Evolutionary conservation across 352 stramenopile genomes (phyloP).

Genomic region (Thalassiosira mediterranea): DNA sequence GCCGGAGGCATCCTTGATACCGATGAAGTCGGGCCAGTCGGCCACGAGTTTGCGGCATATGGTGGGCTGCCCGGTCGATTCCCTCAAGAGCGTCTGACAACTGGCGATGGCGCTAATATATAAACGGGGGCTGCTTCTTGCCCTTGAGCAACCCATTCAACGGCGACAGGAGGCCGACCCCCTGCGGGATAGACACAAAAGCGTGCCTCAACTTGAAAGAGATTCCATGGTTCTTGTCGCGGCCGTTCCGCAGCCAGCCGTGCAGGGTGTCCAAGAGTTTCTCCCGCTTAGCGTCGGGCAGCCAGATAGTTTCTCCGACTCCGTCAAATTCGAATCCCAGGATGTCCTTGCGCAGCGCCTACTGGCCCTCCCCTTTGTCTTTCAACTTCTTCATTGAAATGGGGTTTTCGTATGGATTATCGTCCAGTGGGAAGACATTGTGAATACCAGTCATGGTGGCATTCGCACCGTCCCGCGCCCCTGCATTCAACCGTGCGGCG

Average conservation of each 20-base stretch:
- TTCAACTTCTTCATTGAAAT: constrained; percentile 24
- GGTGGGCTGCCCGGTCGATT: constrained; percentile 1
- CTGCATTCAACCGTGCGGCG: no score
- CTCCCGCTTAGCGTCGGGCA: neutral
- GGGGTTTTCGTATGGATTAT: constrained; percentile 1
- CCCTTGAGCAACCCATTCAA: constrained; percentile 11
- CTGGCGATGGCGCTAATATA: neutral
- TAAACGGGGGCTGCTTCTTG: neutral
- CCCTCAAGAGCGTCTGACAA: neutral
- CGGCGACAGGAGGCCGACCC: neutral
- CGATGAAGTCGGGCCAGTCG: constrained; percentile 21
- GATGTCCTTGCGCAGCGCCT: constrained; percentile 13
- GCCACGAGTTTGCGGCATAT: constrained; percentile 19
- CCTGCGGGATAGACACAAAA: constrained; percentile 3
- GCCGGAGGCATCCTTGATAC: constrained; percentile 12
- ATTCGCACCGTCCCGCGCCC: no score
- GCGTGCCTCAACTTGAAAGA: constrained; percentile 20
- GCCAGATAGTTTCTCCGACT: constrained; percentile 10
- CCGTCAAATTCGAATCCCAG: constrained; percentile 31
- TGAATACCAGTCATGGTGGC: constrained; percentile 26
- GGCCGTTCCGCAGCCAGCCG: constrained; percentile 1
- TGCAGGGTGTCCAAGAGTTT: neutral
- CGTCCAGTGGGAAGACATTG: constrained; percentile 27
- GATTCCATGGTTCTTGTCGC: neutral
- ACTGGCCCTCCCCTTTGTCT: constrained; percentile 18